phyloP scores from a whole-genome alignment of 2,329 filamentous ascomycete genomes.

The Salinomyces thailandicus region DNA sequence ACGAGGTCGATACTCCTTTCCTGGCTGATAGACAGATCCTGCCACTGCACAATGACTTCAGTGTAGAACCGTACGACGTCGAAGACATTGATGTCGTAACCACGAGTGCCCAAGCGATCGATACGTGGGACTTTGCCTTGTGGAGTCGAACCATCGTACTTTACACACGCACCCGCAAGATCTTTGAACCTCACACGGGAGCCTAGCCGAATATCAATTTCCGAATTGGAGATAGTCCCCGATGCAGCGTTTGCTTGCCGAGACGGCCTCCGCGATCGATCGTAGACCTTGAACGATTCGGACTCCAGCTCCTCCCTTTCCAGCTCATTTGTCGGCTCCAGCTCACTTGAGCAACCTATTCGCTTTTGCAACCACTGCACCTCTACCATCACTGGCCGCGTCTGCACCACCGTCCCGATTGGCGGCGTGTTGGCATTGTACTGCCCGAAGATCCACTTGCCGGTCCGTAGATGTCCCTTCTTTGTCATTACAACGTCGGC shows the following conservation, averaged over 20 bases:
- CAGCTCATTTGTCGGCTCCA: constrained; percentile 18
- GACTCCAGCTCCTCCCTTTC: constrained; percentile 33
- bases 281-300: constrained; percentile 33
- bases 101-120: constrained; percentile 38
- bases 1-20: constrained; percentile 38
- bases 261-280: constrained; percentile 23
- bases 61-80: constrained; percentile 41
- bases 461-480: constrained; percentile 41
- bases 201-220: constrained; percentile 22
- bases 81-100: constrained; percentile 50
- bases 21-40: constrained; percentile 43
- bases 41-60: constrained; percentile 47
- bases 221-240: constrained; percentile 24
- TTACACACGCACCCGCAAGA: constrained; percentile 38
- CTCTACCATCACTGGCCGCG: constrained; percentile 35
- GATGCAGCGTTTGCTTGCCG: neutral
- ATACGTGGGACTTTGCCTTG: constrained; percentile 36
- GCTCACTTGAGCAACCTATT: constrained; percentile 14
- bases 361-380: constrained; percentile 44
- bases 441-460: constrained; percentile 43
- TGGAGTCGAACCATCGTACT: constrained; percentile 36
- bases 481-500: constrained; percentile 43
- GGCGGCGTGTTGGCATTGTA: constrained; percentile 41
- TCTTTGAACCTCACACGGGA: constrained; percentile 46
- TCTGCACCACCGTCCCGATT: constrained; percentile 43